Percentiles rank a stretch among this genome's conserved stretches.
These are phyloP conservation scores for Paxillus rubicundulus DNA, from an alignment of 768 basidiomycete genomes.

Conservation along the genomic window DNA sequence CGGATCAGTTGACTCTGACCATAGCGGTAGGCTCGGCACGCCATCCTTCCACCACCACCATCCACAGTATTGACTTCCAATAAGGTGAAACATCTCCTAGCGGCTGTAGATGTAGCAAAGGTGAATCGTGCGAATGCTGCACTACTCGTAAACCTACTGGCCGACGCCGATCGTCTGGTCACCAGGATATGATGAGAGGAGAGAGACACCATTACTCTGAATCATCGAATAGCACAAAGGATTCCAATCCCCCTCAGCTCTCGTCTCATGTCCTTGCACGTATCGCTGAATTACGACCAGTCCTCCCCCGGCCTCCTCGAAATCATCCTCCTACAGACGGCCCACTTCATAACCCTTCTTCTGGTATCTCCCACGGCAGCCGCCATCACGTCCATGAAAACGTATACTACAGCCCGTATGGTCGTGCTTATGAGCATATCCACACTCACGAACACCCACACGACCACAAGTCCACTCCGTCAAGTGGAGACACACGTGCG, in stretches of 20 bases:
- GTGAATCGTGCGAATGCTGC: conserved; percentile 57
- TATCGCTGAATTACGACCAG: conserved; percentile 64
- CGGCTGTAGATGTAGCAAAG: conserved; percentile 46
- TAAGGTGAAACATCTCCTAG: conserved; percentile 45
- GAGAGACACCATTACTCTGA: conserved; percentile 26
- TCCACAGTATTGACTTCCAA: conserved; percentile 45
- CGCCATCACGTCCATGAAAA: conserved; percentile 53
- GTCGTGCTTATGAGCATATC: conserved; percentile 58
- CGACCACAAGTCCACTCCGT: conserved; percentile 20
- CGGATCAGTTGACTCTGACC: conserved; percentile 58
- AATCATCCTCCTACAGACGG: conserved; percentile 25
- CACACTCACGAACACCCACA: conserved; percentile 35
- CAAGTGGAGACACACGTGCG: conserved; percentile 17
- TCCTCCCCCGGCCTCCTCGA: conserved; percentile 59
- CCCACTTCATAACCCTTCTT: conserved; percentile 48
- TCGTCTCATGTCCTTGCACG: conserved; percentile 56
- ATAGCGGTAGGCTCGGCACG: conserved; percentile 60
- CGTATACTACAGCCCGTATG: conserved; percentile 62
- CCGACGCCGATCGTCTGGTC: conserved; percentile 33
- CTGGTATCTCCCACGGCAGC: conserved; percentile 36
- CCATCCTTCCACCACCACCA: conserved; percentile 37
- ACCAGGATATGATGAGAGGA: conserved; percentile 28
- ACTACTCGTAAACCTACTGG: conserved; percentile 46
- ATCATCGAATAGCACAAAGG: conserved; percentile 3
- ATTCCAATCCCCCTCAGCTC: conserved; percentile 21